Percentiles rank a stretch among this genome's conserved stretches.
These are phyloP conservation scores for Yamadazyma blattariae DNA, from an alignment of 1,139 yeast species.

Conservation along the genomic window DNA sequence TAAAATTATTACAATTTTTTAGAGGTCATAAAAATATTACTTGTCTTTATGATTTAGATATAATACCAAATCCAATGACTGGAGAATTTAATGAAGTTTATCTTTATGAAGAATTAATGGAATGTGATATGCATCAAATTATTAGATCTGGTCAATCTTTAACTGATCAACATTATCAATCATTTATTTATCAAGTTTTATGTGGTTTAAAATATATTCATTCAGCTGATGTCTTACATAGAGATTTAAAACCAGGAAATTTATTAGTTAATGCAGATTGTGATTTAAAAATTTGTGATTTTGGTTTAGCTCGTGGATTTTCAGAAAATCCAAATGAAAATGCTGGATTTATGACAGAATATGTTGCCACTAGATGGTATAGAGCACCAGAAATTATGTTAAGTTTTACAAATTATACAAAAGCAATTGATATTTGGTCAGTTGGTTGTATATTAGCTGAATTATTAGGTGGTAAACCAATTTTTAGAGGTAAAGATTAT, in stretches of 20 bases:
- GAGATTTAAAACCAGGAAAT: constrained; percentile 95
- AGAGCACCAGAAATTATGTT: constrained; percentile 98
- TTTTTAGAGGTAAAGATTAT: constrained; percentile 92
- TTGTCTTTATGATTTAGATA: constrained; percentile 89
- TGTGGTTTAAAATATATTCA: constrained; percentile 89
- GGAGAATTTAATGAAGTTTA: constrained; percentile 87
- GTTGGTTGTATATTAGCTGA: constrained; percentile 97
- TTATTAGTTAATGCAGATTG: constrained; percentile 93
- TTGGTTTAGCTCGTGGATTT: constrained; percentile 96
- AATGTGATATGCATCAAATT: constrained; percentile 97
- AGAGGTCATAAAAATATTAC: constrained; percentile 93
- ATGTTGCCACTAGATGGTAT: constrained; percentile 98
- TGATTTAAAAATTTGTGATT: constrained; percentile 93
- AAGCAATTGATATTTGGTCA: constrained; percentile 96
- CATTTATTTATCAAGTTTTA: constrained; percentile 85
- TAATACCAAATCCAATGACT: constrained; percentile 67
- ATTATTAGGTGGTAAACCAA: constrained; percentile 84
- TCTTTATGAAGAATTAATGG: constrained; percentile 93
- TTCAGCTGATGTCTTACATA: constrained; percentile 90
- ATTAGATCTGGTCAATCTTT: constrained; percentile 90
- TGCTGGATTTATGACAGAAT: constrained; percentile 90
- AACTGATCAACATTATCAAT: constrained; percentile 93
- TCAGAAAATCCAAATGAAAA: constrained; percentile 80
- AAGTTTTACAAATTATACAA: constrained; percentile 87
- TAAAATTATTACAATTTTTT: constrained; percentile 84